A percentile compares a stretch with the other conserved stretches of the same genome.
Evolutionary conservation across 2,329 filamentous ascomycete genomes (phyloP).

Genomic region (Phyllosticta citriasiana): DNA sequence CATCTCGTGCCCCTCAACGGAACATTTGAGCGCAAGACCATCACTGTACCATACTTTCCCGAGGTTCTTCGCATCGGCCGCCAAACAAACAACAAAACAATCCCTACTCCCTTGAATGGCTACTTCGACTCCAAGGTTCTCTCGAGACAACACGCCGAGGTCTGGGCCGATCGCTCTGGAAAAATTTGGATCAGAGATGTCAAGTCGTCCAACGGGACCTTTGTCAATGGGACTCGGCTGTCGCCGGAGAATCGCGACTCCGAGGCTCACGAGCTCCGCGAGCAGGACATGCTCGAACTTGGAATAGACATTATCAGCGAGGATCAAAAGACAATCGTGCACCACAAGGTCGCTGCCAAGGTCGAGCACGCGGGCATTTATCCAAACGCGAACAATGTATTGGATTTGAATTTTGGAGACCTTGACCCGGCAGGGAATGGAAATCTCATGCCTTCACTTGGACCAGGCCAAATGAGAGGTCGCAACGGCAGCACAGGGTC

Average conservation of each 20-base stretch:
- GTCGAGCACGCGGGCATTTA: slow-evolving; percentile 90
- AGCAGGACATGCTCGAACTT: slow-evolving; percentile 83
- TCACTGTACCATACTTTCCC: slow-evolving; percentile 84
- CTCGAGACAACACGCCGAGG: slow-evolving; percentile 89
- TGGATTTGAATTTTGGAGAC: slow-evolving; percentile 89
- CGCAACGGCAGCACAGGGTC: slow-evolving; percentile 48
- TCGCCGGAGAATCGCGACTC: slow-evolving; percentile 94
- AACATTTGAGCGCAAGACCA: slow-evolving; percentile 95
- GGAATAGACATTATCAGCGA: slow-evolving; percentile 98
- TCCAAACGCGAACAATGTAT: slow-evolving; percentile 60
- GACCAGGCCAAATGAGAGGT: slow-evolving; percentile 57
- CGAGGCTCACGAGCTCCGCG: slow-evolving; percentile 85
- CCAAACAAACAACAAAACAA: slow-evolving; percentile 93
- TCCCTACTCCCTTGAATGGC: slow-evolving; percentile 82
- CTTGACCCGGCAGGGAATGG: slow-evolving; percentile 68
- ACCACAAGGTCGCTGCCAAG: slow-evolving; percentile 95
- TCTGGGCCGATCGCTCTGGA: slow-evolving; percentile 76
- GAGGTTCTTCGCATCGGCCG: slow-evolving; percentile 90
- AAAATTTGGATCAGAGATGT: slow-evolving; percentile 96
- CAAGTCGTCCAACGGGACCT: slow-evolving; percentile 97
- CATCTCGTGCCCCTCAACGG: slow-evolving; percentile 86
- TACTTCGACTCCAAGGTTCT: slow-evolving; percentile 98
- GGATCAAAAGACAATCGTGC: slow-evolving; percentile 95
- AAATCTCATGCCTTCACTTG: slow-evolving; percentile 36
- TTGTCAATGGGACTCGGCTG: slow-evolving; percentile 84